These are phyloP conservation scores for Jacaranda copaia DNA, from an alignment of 257 asterid genomes.

Conservation along the genomic window DNA sequence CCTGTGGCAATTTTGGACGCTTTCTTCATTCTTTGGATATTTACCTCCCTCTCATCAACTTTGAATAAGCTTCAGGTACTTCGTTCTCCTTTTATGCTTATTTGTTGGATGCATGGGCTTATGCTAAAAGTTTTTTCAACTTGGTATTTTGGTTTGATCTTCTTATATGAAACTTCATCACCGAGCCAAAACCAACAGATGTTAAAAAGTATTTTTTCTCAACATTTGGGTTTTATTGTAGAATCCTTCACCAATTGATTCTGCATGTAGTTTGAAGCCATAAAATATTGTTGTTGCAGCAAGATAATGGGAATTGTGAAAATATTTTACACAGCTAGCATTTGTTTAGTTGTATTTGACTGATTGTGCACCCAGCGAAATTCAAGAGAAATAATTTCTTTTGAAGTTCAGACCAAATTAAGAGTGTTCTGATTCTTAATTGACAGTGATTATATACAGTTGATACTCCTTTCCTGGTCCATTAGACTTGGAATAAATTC, in stretches of 20 bases:
- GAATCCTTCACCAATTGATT: conserved; percentile 16
- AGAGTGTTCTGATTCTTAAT: conserved; percentile 15
- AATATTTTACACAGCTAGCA: not conserved
- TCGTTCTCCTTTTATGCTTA: conserved; percentile 29
- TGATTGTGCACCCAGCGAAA: not conserved
- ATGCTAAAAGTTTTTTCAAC: not conserved
- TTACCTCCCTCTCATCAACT: conserved; percentile 86
- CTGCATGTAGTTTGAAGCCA: conserved; percentile 26
- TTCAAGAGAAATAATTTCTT: not conserved
- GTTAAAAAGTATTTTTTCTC: not conserved
- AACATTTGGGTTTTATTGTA: conserved; percentile 13
- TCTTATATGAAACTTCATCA: conserved; percentile 20
- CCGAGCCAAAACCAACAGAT: conserved; percentile 10
- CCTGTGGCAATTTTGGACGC: conserved; percentile 97
- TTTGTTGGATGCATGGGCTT: not conserved
- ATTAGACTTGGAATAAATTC: conserved; percentile 13
- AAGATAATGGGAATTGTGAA: conserved; percentile 8
- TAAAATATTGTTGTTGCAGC: not conserved
- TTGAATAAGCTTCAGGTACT: conserved; percentile 96
- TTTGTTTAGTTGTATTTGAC: conserved; percentile 9
- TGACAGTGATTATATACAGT: not conserved
- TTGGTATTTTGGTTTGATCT: not conserved
- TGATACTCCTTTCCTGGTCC: conserved; percentile 21
- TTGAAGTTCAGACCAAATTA: not conserved
- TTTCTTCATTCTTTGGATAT: conserved; percentile 95